A percentile compares a stretch with the other conserved stretches of the same genome.
These are phyloP conservation scores for Cyclanthera cordifolia DNA, from an alignment of 306 rosid species.

Conservation along the genomic window DNA sequence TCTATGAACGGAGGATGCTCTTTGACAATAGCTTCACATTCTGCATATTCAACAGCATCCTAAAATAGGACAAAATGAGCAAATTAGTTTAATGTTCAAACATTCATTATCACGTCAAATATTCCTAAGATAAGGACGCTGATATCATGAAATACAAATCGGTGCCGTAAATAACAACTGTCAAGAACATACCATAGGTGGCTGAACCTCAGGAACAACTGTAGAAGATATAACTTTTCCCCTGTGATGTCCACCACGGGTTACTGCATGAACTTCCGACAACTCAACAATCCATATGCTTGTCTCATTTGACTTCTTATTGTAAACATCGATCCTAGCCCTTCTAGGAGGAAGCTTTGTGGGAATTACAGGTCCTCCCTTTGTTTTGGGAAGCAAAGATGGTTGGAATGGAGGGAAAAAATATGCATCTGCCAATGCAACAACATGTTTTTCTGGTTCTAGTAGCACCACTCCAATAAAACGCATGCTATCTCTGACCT, in stretches of 20 bases:
- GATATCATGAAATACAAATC: not conserved
- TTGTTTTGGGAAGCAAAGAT: slow-evolving; percentile 67
- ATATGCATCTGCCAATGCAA: slow-evolving; percentile 86
- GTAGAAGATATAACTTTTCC: slow-evolving; percentile 74
- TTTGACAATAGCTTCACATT: slow-evolving; percentile 86
- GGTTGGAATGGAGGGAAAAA: slow-evolving; percentile 94
- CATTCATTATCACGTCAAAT: not conserved
- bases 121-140: not conserved
- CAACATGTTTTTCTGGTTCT: slow-evolving; percentile 85
- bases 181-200: slow-evolving; percentile 55
- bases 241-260: slow-evolving; percentile 88
- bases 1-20: slow-evolving; percentile 75
- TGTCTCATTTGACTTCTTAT: slow-evolving; percentile 63
- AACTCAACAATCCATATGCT: slow-evolving; percentile 66
- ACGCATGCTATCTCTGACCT: slow-evolving; percentile 91
- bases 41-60: slow-evolving; percentile 91
- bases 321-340: slow-evolving; percentile 76
- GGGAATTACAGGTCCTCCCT: slow-evolving; percentile 75
- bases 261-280: slow-evolving; percentile 83
- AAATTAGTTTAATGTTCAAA: not conserved
- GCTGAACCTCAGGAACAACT: slow-evolving; percentile 75
- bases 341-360: slow-evolving; percentile 78
- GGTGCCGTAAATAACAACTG: not conserved
- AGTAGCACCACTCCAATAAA: slow-evolving; percentile 65
- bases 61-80: slow-evolving; percentile 16